Evolutionary conservation across 176 grass and related monocot species (phyloP), one percentile per base, ranked within the genome.

Genomic region (Poa annua): DNA sequence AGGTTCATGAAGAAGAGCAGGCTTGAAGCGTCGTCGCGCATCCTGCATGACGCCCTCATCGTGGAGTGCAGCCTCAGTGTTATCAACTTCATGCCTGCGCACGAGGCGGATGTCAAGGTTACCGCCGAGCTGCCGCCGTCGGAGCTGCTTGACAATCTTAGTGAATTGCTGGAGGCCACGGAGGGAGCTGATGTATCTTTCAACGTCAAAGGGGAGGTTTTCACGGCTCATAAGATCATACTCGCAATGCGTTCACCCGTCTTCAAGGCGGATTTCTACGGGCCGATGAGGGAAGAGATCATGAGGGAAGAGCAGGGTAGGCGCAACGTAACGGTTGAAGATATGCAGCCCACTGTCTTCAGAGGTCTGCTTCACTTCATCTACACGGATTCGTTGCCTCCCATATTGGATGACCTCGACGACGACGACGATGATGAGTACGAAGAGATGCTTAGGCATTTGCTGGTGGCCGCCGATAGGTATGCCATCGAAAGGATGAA

Each of bases 401-500:
- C 65, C 1, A 20, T 67, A n/a, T n/a, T n/a, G 65, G 65, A 36
- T 0, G 16, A 20, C 3, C 3, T 20, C 1, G 17, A 10, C 17
- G 14, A 29, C 1, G 29, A 29, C 29, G 29, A 32, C 20, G 34
- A 39, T 1, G 35, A 39, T 1, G 66, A 69, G 7, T 11, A 42
- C 2, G 66, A 69, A 12, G 66, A 69, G 3, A 69, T 12, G 66
- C 4, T 69, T 5, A 42, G 20, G 36, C 66, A 69, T 74, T 12
- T 71, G 6, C 67, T 71, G 2, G 66, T 71, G 2, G 67, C 67
- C 22, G 67, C 67, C 1, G 67, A 71, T 7, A 71, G 38, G 39
- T 71, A 71, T 11, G 67, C 0, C 67, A 71, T 71, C 2, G 38
- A 45, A 13, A 71, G 67, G 67, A 24, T 71, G 67, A 71, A 71